Evolutionary conservation across 257 asterid genomes (phyloP).

Genomic region (Gentiana macrophylla): DNA sequence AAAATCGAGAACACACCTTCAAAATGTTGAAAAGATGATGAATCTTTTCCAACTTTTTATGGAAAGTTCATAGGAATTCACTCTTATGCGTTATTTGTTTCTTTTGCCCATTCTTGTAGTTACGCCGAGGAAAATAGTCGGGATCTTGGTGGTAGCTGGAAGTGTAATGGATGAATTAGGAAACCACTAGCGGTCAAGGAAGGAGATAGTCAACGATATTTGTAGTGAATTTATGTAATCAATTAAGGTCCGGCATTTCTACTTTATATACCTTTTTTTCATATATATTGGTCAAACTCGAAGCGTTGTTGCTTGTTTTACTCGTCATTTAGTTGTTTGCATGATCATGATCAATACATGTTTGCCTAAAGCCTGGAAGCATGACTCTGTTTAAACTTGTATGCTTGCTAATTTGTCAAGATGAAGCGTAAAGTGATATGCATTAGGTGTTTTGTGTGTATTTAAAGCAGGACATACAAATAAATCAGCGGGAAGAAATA

Average conservation of each 20-base stretch:
- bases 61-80: too few relatives aligned
- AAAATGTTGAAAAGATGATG: slow-evolving; percentile 71
- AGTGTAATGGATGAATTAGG: slow-evolving; percentile 91
- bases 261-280: not conserved
- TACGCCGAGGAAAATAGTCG: slow-evolving; percentile 87
- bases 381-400: too few relatives aligned
- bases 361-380: too few relatives aligned
- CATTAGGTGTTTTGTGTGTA: too few relatives aligned
- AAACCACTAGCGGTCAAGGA: slow-evolving; percentile 74
- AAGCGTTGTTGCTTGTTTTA: not conserved
- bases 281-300: too few relatives aligned
- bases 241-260: slow-evolving; percentile 46
- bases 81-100: not conserved
- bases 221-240: slow-evolving; percentile 82
- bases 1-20: slow-evolving; percentile 65
- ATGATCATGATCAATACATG: too few relatives aligned
- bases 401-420: too few relatives aligned
- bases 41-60: not conserved
- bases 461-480: slow-evolving; percentile 59
- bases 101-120: not conserved
- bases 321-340: not conserved
- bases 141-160: slow-evolving; percentile 81
- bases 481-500: slow-evolving; percentile 81
- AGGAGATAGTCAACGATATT: slow-evolving; percentile 61
- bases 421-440: too few relatives aligned